Evolutionary conservation across 164 flowering plant species (phyloP), one percentile per base, ranked within the genome.

Genomic region (Umbilicus rupestris): DNA sequence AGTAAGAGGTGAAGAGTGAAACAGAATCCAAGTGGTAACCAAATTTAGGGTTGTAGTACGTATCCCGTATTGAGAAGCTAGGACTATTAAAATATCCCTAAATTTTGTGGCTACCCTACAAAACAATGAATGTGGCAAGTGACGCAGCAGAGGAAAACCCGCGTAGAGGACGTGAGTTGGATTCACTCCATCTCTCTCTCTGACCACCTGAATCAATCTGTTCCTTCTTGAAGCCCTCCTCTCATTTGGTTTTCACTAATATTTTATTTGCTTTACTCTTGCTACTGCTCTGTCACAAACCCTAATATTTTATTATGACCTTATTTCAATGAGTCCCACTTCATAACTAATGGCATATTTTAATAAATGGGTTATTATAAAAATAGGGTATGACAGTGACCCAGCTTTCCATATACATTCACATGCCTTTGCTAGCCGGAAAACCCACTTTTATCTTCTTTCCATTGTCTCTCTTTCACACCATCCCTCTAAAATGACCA

Each of bases 91-190:
- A 52, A 52, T 6, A 28, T 7, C 60, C 60, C 60, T 55, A 55
- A 55, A 55, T 55, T 55, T 55, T 22, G 60, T 55, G 33, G 60
- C 60, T 55, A 28, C 33, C 33, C 16, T 55, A 12, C 60, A 55
- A 52, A 35, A 28, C 29, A 55, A 28, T 55, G 60, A 55, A 28
- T 52, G 33, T 55, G 29, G 60, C 28, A 26, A 55, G 60, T 55
- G 60, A 55, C 60, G 60, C 60, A 28, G 19, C 60, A 55, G 33
- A 55, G 60, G 60, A 55, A 55, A 55, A 28, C 33, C 60, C 60
- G 60, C 60, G 60, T 28, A 55, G 19, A 55, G 60, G 60, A 55
- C 60, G 60, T 55, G 33, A 17, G n/a, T 15, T 29, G 17, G 58
- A 17, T 29, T 52, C 59, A 26, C 59, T 52, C 17, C 31, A 26